Evolutionary conservation across 306 rosid genomes (phyloP).

Genomic region (Cucurbita pepo): DNA sequence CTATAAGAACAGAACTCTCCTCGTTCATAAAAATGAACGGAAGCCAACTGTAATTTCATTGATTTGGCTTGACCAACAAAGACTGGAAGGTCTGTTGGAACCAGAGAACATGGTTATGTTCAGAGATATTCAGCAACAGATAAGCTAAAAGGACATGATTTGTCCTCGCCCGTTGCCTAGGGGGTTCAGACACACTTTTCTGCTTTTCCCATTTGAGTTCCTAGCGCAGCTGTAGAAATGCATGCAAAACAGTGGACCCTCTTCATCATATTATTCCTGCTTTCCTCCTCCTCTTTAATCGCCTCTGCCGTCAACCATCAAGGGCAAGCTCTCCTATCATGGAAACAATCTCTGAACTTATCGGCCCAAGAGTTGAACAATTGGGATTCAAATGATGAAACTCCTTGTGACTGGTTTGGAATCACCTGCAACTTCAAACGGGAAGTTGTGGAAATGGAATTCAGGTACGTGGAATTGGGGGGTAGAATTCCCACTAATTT

Average conservation of each 20-base stretch:
- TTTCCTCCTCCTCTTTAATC: not conserved
- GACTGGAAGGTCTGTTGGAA: conserved; percentile 75
- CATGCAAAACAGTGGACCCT: conserved; percentile 57
- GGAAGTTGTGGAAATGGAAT: conserved; percentile 35
- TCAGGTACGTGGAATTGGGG: conserved; percentile 45
- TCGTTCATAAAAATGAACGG: not conserved
- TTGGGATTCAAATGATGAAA: conserved; percentile 46
- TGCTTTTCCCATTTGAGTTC: conserved; percentile 21
- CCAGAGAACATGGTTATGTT: conserved; percentile 51
- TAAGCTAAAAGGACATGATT: conserved; percentile 67
- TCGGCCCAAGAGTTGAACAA: conserved; percentile 21
- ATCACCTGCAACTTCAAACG: conserved; percentile 43
- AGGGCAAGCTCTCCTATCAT: conserved; percentile 65
- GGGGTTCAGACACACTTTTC: conserved; percentile 35
- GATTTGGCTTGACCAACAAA: conserved; percentile 35
- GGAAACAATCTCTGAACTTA: conserved; percentile 61
- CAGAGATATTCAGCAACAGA: conserved; percentile 1
- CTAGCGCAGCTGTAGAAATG: conserved; percentile 58
- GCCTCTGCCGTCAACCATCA: conserved; percentile 47
- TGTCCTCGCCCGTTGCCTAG: conserved; percentile 50
- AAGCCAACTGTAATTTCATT: not conserved
- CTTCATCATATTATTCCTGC: conserved; percentile 14
- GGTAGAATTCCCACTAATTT: conserved; percentile 45
- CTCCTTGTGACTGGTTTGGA: conserved; percentile 80
- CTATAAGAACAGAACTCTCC: not conserved